Base-by-base conservation (phyloP, 164 flowering plant genomes). In the Warburgia ugandensis region DNA sequence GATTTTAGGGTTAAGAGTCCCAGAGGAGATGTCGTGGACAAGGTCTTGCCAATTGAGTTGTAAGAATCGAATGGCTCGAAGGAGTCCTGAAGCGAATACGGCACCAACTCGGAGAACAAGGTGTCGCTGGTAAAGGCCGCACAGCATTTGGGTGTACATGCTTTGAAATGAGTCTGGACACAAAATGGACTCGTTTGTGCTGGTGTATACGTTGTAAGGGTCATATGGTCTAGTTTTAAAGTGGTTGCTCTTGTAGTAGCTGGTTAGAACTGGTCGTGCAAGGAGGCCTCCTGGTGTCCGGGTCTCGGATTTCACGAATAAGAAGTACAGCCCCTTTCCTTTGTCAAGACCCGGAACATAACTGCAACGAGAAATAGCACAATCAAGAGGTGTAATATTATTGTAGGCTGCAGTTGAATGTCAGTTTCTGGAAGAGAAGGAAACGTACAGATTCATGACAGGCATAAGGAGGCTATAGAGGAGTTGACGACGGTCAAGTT, bases 121-220 rank as follows among this genome's bases (percentile, higher is more conserved):
- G 9, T 55, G 25, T 16, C 73, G 76, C 54, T 65, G 52, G 52
- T n/a, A n/a, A n/a, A n/a, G n/a, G n/a, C n/a, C n/a, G n/a, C n/a
- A n/a, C n/a, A n/a, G n/a, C n/a, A n/a, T 70, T 38, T 84, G 94
- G 21, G 84, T 51, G 74, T 84, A 84, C 94, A 84, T 84, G 84
- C 84, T 76, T 38, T 84, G 94, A 54, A 74, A 79, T 2, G 94
- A 73, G 48, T 84, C 94, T 0, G 65, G 11, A 53, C 88, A 84
- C 21, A 84, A 78, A 35, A 84, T 73, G 28, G 94, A 66, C 64
- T 79, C 85, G 49, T 70, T 63, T 1, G 88, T 85, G 76, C 92
- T 84, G 2, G 92, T 84, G 80, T 71, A 71, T 5, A 72, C 81
- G 14, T 52, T 77, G 76, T 72, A 81, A 0, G 92, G 88, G 38